Evolutionary conservation across 2,329 filamentous ascomycete genomes (phyloP).

Genomic region (Boeremia lycopersici): DNA sequence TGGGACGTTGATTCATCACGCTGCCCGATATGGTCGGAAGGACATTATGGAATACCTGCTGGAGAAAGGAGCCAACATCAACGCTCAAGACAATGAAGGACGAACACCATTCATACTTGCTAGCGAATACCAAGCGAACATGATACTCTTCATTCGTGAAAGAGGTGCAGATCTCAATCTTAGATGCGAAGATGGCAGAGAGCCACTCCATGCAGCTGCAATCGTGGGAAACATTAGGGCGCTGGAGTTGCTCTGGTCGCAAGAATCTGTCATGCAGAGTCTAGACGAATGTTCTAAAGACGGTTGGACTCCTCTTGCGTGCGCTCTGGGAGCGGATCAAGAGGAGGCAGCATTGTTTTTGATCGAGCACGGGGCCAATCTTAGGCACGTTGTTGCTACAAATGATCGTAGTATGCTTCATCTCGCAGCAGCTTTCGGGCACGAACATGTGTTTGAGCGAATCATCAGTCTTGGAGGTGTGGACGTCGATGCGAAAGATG

Average conservation of each 20-base stretch:
- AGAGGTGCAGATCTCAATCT: slow-evolving; percentile 18
- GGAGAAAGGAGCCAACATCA: slow-evolving; percentile 58
- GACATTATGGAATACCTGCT: slow-evolving; percentile 78
- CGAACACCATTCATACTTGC: slow-evolving; percentile 25
- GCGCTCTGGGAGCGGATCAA: slow-evolving; percentile 16
- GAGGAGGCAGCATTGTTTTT: slow-evolving; percentile 21
- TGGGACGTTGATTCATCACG: slow-evolving; percentile 28
- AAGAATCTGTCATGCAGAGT: neutral
- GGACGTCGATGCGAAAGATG: slow-evolving; percentile 12
- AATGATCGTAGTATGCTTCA: slow-evolving; percentile 19
- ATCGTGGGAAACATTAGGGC: slow-evolving; percentile 15
- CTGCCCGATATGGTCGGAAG: slow-evolving; percentile 52
- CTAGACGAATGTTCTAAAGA: slow-evolving; percentile 18
- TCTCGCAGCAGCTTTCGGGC: slow-evolving; percentile 14
- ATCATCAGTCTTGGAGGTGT: neutral
- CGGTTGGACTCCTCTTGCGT: slow-evolving; percentile 25
- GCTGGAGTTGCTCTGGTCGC: slow-evolving; percentile 11
- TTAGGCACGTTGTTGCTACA: slow-evolving; percentile 2
- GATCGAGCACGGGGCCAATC: slow-evolving; percentile 16
- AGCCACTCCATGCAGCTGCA: slow-evolving; percentile 24
- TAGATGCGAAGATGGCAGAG: slow-evolving; percentile 14
- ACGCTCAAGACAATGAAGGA: slow-evolving; percentile 14
- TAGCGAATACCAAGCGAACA: slow-evolving; percentile 9
- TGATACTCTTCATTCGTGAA: slow-evolving; percentile 15
- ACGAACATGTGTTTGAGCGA: neutral